phyloP scores from a whole-genome alignment of 2,329 filamentous ascomycete species.

The Pyrenochaeta sp. region DNA sequence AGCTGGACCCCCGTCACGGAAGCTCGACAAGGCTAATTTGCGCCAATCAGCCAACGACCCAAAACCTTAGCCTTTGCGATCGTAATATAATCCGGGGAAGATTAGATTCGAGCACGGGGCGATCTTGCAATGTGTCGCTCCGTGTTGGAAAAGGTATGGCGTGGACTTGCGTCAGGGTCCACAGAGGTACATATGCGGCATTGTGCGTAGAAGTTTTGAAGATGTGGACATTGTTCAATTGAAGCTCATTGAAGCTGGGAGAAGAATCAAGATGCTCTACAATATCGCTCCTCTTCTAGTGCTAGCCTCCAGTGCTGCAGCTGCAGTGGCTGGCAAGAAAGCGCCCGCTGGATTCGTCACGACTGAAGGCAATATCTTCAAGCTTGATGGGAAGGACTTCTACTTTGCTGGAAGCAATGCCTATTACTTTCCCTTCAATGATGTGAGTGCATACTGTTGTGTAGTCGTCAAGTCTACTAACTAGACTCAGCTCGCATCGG shows the following conservation, averaged over 20 bases:
- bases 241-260: background rate
- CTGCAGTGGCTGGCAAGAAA: slow-evolving; percentile 22
- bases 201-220: background rate
- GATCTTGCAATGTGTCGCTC: slow-evolving; percentile 7
- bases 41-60: slow-evolving; percentile 13
- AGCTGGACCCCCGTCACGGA: slow-evolving; percentile 8
- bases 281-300: slow-evolving; percentile 23
- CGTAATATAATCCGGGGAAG: slow-evolving; percentile 16
- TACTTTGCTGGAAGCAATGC: slow-evolving; percentile 67
- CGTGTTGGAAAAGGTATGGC: slow-evolving; percentile 14
- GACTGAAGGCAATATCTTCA: slow-evolving; percentile 60
- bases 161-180: background rate
- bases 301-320: slow-evolving; percentile 25
- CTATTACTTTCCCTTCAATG: slow-evolving; percentile 65
- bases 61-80: slow-evolving; percentile 5
- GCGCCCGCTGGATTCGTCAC: slow-evolving; percentile 57
- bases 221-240: background rate
- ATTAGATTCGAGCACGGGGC: slow-evolving; percentile 3
- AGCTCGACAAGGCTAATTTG: slow-evolving; percentile 4
- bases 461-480: slow-evolving; percentile 1
- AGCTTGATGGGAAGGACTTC: slow-evolving; percentile 64
- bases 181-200: slow-evolving; percentile 14
- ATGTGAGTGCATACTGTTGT: slow-evolving; percentile 44
- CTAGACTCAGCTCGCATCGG: slow-evolving; percentile 53
- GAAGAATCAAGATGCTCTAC: slow-evolving; percentile 21